Base-by-base conservation (phyloP, 768 basidiomycete genomes). In the Rhodotorula diobovata region DNA sequence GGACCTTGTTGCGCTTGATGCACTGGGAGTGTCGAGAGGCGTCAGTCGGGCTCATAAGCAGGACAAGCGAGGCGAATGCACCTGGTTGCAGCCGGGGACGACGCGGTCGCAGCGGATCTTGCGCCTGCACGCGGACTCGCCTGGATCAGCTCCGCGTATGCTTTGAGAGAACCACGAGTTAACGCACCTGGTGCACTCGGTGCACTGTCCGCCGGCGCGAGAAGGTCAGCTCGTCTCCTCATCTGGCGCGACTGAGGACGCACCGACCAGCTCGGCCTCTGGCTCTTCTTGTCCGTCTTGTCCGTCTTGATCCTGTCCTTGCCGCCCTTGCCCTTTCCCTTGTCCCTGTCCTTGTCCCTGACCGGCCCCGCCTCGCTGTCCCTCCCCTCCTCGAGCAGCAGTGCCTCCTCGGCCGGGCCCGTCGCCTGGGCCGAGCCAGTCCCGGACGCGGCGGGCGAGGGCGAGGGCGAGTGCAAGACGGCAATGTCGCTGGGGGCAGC, bases 31-130 rank as follows among this genome's bases (percentile, higher is more conserved):
- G 41, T 20, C 12, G 59, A 43, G 39, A 34, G 20, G 43, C 8
- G 30, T n/a, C 7, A 25, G 30, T 45, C 32, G 35, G 23, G 28
- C 1, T 39, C 37, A 4, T 39, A 5, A 58, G 25, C 35, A 43
- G 32, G 20, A 30, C 37, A 43, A n/a, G 37, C 4, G 28, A 43
- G 21, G 9, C 51, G 4, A 10, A 45, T 41, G 51, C 5, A 63
- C 63, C 63, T 63, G 67, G 32, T 66, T 65, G 60, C 71, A 72
- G 0, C 71, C 71, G 2, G 71, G 71, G 0, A 72, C 71, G 32
- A 72, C 67, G n/a, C 67, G 39, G 51, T 72, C 66, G 41, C 71
- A 72, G 45, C 67, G 67, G 39, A 72, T 72, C 67, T 68, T 72
- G 30, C 71, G 67, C 32, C 67, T 67, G 48, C 12, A n/a, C 9